Percentiles rank a stretch among this genome's conserved stretches.
Evolutionary conservation across 495 filamentous ascomycete species (phyloP).

Genomic region (Neurospora sp.): DNA sequence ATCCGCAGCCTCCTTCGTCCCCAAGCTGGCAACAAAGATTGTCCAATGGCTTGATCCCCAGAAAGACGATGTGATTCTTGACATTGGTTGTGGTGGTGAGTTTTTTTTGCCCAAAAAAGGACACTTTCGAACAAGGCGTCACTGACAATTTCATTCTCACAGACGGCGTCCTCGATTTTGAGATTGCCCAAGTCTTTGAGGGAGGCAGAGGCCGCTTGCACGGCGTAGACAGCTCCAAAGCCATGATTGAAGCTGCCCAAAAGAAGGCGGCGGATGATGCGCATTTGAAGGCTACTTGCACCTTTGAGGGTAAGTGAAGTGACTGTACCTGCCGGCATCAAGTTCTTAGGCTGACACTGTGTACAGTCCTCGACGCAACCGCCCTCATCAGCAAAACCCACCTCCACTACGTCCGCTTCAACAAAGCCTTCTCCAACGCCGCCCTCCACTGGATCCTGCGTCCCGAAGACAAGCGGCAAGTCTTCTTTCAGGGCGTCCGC

Average conservation of each 20-base stretch:
- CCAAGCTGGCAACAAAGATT: constrained; percentile 56
- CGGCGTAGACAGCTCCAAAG: constrained; percentile 54
- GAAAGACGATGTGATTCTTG: constrained; percentile 52
- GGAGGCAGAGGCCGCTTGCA: constrained; percentile 38
- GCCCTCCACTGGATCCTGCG: constrained; percentile 71
- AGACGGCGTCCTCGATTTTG: constrained; percentile 54
- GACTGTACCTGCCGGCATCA: not conserved
- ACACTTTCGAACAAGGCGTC: not conserved
- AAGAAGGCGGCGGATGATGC: constrained; percentile 12
- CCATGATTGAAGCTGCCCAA: constrained; percentile 52
- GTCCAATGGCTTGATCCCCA: constrained; percentile 52
- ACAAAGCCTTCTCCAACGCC: constrained; percentile 69
- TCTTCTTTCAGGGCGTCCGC: constrained; percentile 38
- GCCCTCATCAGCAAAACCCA: constrained; percentile 10
- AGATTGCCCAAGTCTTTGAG: constrained; percentile 36
- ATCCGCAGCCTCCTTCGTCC: constrained; percentile 60
- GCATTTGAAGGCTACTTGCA: constrained; percentile 21
- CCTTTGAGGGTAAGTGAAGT: constrained; percentile 30
- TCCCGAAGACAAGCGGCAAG: constrained; percentile 15
- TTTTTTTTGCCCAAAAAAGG: not conserved
- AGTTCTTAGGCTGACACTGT: not conserved
- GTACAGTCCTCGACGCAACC: constrained; percentile 28
- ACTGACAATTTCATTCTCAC: not conserved
- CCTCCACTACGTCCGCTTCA: constrained; percentile 27
- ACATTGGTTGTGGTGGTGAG: constrained; percentile 62